Evolutionary conservation across 2,329 filamentous ascomycete genomes (phyloP).

Genomic region (Apiospora rasikravindrae): DNA sequence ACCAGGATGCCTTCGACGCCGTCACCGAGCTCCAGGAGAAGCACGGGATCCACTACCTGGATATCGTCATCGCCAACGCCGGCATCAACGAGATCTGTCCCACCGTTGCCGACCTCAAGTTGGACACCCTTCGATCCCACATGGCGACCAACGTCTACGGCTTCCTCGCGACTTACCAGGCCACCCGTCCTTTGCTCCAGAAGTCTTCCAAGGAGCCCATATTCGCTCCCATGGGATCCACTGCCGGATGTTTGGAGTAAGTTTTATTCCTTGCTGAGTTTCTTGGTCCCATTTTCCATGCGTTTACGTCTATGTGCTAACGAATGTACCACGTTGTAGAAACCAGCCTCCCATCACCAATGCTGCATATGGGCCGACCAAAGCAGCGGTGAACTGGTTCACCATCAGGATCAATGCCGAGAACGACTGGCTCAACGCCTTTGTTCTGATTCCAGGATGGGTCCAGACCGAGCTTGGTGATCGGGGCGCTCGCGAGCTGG

Average conservation of each 20-base stretch:
- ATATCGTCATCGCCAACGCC: constrained; percentile 58
- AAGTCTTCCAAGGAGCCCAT: constrained; percentile 36
- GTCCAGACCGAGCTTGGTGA: constrained; percentile 48
- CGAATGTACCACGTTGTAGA: background rate
- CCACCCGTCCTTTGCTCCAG: constrained; percentile 44
- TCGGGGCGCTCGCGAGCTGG: constrained; percentile 38
- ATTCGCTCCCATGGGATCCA: constrained; percentile 44
- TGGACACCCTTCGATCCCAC: constrained; percentile 43
- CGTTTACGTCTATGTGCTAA: background rate
- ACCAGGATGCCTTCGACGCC: constrained; percentile 40
- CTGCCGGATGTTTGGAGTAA: background rate
- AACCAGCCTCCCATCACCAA: background rate
- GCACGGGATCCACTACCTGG: constrained; percentile 45
- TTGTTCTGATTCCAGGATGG: constrained; percentile 41
- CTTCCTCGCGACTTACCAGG: constrained; percentile 51
- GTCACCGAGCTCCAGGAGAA: constrained; percentile 36
- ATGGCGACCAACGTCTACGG: constrained; percentile 47
- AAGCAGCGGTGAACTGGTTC: constrained; percentile 41
- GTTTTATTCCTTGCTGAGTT: background rate
- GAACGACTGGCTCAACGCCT: constrained; percentile 35
- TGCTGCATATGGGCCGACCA: constrained; percentile 49
- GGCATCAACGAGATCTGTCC: constrained; percentile 44
- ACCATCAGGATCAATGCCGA: constrained; percentile 37
- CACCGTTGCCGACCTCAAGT: constrained; percentile 38
- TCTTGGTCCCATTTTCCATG: background rate